Conservation (phyloP, 2,329 filamentous ascomycete species). For the Mycosphaerella sp. region DNA sequence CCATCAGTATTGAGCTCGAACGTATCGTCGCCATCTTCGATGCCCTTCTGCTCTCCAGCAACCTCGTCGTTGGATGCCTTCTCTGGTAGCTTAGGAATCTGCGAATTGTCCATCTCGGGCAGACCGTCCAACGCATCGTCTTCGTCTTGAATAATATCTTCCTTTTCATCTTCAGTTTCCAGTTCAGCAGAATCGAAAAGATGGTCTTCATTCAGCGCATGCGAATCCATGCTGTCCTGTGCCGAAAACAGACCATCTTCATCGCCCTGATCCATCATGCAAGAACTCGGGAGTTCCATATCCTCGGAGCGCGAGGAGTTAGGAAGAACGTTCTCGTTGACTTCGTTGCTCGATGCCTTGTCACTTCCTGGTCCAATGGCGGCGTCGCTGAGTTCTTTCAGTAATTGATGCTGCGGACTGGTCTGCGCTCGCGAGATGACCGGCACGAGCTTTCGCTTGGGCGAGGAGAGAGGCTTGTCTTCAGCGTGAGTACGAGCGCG, state of each 20-base stretch:
- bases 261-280: not conserved
- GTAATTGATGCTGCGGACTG: not conserved
- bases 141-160: not conserved
- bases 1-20: not conserved
- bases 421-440: slow-evolving; percentile 11
- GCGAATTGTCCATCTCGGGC: not conserved
- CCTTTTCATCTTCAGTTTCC: slow-evolving; percentile 1
- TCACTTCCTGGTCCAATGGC: slow-evolving; percentile 1
- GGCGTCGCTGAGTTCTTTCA: not conserved
- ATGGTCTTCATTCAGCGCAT: not conserved
- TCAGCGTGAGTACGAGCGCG: not conserved
- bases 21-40: too few species aligned
- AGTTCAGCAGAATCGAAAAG: not conserved
- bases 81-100: not conserved
- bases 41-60: too few species aligned
- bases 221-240: not conserved
- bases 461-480: not conserved
- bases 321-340: slow-evolving; percentile 13
- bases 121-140: not conserved
- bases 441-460: slow-evolving; percentile 12
- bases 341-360: slow-evolving; percentile 21
- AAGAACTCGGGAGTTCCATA: not conserved
- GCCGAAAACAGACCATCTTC: not conserved
- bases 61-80: not conserved
- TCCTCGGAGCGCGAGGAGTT: not conserved